A percentile compares a stretch with the other conserved stretches of the same genome.
These are phyloP conservation scores for Geosmithia putterillii DNA, from an alignment of 2,329 filamentous ascomycete genomes.

Conservation along the genomic window DNA sequence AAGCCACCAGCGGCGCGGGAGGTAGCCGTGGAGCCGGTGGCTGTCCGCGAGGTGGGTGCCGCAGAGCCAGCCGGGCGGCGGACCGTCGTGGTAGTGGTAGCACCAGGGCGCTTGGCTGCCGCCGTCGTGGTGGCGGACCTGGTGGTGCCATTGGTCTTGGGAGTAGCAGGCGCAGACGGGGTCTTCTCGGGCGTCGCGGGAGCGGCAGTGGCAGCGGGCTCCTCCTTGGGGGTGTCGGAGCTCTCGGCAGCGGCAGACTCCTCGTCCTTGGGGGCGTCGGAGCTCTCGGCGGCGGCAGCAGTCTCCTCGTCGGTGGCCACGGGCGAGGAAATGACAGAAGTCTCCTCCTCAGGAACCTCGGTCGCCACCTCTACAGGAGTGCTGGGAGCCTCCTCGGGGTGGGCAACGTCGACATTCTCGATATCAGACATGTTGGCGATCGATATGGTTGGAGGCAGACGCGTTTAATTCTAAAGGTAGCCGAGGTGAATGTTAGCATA, in stretches of 20 bases:
- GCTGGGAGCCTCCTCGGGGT: conserved; percentile 22
- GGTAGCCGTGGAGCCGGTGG: conserved; percentile 13
- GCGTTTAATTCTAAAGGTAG: conserved; percentile 5
- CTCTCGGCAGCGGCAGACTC: conserved; percentile 1
- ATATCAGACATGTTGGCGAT: conserved; percentile 28
- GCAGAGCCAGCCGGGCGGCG: conserved; percentile 16
- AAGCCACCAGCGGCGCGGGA: conserved; percentile 26
- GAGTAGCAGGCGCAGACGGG: conserved; percentile 17
- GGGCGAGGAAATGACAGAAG: conserved; percentile 16
- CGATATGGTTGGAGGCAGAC: conserved; percentile 9
- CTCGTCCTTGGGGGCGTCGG: conserved; percentile 1
- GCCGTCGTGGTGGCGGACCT: conserved; percentile 16
- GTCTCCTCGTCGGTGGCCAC: conserved; percentile 15
- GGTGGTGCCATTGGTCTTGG: conserved; percentile 17
- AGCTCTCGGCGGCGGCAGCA: conserved; percentile 3
- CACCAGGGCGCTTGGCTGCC: conserved; percentile 21
- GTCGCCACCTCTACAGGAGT: conserved; percentile 1
- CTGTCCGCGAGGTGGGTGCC: conserved; percentile 13
- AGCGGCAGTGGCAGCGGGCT: conserved; percentile 7
- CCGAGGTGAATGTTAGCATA: background rate
- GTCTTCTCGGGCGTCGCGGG: conserved; percentile 12
- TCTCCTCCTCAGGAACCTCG: background rate
- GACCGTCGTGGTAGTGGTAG: conserved; percentile 18
- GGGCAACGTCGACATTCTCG: conserved; percentile 31
- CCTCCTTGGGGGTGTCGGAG: conserved; percentile 1